Base-by-base conservation (phyloP, 2,329 filamentous ascomycete genomes). In the Verticillium dahliae region DNA sequence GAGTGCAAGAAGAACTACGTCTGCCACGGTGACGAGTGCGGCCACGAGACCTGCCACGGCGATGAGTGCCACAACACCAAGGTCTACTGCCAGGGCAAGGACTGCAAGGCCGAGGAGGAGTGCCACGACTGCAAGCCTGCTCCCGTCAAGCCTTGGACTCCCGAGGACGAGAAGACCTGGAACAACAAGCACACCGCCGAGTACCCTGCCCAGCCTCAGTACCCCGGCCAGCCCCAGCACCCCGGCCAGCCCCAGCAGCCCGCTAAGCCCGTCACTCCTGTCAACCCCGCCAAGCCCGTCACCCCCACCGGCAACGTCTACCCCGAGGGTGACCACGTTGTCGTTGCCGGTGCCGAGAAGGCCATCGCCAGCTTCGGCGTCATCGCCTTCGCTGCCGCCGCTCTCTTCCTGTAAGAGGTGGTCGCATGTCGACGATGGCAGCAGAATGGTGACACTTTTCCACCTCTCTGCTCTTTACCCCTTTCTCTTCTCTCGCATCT, bases 1-100 rank as follows among this genome's bases (percentile, higher is more conserved):
- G 67, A 70, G 59, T 74, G 72, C 67, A 63, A 67, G 59, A 72
- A 72, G 68, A 72, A 75, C 63, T 66, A 69, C 50, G 66, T 71
- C 67, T 76, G 74, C 69, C 65, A 68, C 35, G 68, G 68, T 54
- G 60, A 70, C 10, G 63, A 72, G 31, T 75, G 69, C 69, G 65
- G 67, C 64, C 68, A 71, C 62, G 69, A 70, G 62, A 61, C 62
- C 22, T 75, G 73, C 67, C 57, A 64, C 6, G 68, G 69, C 63
- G 63, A 67, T 18, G 63, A 71, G 37, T 76, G 74, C 73, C 62
- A 69, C 67, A 58, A 65, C 35, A 52, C 45, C 45, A 68, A 70
- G 65, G 58, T 71, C 10, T 62, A 66, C 59, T 72, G 70, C 70
- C 59, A 68, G 31, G 59, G 64, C 10, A 59, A 68, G 2, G 58